Conservation (phyloP, 2,329 filamentous ascomycete species). For the Ophiostoma australiae region DNA sequence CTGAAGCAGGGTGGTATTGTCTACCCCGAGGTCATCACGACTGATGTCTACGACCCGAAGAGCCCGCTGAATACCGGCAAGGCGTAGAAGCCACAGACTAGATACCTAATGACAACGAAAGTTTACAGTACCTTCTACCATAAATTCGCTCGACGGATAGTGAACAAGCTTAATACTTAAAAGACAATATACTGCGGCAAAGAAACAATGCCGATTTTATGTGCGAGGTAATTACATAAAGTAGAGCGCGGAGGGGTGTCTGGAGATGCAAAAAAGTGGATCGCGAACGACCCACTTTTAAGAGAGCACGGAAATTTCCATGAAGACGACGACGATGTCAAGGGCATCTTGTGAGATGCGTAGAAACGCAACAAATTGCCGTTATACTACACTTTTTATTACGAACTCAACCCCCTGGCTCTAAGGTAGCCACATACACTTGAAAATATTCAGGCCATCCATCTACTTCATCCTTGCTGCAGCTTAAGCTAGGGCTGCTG, state of each 20-base stretch:
- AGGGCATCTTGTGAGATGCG: neutral
- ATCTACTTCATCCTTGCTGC: too few species aligned
- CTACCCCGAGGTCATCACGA: constrained; percentile 54
- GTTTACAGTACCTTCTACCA: neutral
- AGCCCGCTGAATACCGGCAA: constrained; percentile 57
- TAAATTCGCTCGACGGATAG: neutral
- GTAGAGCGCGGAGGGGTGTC: neutral
- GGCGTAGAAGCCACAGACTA: neutral
- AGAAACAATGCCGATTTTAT: neutral
- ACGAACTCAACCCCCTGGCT: neutral
- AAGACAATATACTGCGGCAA: too few species aligned
- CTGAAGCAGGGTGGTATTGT: constrained; percentile 49
- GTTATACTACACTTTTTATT: neutral
- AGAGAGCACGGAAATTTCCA: neutral
- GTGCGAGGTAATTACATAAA: neutral
- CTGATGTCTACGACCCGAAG: constrained; percentile 53
- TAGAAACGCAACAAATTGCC: neutral
- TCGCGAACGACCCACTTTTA: neutral
- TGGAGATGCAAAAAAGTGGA: neutral
- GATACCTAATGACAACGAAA: neutral
- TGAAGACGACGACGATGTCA: constrained; percentile 1
- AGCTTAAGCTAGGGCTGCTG: neutral
- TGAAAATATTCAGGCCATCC: neutral
- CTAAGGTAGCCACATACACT: neutral
- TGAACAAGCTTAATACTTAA: too few species aligned